Evolutionary conservation across 192 early-diverging fungal species (phyloP).

Genomic region (Cladochytrium replicatum): DNA sequence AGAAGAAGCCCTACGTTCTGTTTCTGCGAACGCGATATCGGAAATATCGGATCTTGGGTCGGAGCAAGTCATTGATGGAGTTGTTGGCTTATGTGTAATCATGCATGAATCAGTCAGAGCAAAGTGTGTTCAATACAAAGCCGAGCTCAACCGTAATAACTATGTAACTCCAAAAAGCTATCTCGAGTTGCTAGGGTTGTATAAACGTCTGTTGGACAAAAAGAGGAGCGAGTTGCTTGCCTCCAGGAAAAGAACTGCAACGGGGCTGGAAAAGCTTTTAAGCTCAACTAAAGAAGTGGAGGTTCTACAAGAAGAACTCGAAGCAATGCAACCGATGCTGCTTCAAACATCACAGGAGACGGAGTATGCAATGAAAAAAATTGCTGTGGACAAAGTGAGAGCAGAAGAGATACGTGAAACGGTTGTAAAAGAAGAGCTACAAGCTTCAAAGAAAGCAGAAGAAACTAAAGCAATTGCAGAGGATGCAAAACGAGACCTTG

Average conservation of each 20-base stretch:
- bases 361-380: conserved; percentile 51
- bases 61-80: conserved; percentile 47
- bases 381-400: conserved; percentile 49
- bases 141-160: conserved; percentile 48
- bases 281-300: conserved; percentile 52
- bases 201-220: conserved; percentile 46
- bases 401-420: conserved; percentile 50
- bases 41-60: conserved; percentile 48
- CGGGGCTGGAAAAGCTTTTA: conserved; percentile 49
- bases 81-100: conserved; percentile 45
- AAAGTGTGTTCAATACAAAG: conserved; percentile 39
- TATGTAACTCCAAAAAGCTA: conserved; percentile 58
- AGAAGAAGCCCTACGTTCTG: conserved; percentile 45
- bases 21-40: conserved; percentile 43
- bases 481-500: conserved; percentile 49
- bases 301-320: conserved; percentile 51
- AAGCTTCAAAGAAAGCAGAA: conserved; percentile 50
- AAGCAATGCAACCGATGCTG: conserved; percentile 55
- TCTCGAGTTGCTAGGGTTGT: conserved; percentile 46
- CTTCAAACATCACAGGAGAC: conserved; percentile 52
- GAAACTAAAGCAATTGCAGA: conserved; percentile 53
- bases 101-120: conserved; percentile 51
- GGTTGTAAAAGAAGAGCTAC: conserved; percentile 41
- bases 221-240: conserved; percentile 45
- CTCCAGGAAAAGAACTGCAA: conserved; percentile 40